Evolutionary conservation across 257 asterid genomes (phyloP).

Genomic region (Lantana camara): DNA sequence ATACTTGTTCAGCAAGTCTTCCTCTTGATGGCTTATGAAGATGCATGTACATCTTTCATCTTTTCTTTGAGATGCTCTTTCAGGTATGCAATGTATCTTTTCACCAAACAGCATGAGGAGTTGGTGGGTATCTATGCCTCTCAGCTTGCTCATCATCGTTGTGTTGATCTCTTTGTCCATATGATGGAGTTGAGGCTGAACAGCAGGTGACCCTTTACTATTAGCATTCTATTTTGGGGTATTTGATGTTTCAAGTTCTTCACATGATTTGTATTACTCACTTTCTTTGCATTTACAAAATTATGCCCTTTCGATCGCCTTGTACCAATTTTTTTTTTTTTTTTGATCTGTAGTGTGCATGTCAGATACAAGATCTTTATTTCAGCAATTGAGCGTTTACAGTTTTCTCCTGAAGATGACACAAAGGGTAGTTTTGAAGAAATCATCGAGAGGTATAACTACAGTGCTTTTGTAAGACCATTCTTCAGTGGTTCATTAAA

Average conservation of each 20-base stretch:
- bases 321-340: neutral
- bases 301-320: neutral
- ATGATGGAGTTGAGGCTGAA: slow-evolving; percentile 98
- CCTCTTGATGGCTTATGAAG: slow-evolving; percentile 17
- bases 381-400: slow-evolving; percentile 87
- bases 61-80: slow-evolving; percentile 31
- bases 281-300: neutral
- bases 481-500: slow-evolving; percentile 1
- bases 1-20: slow-evolving; percentile 18
- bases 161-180: slow-evolving; percentile 93
- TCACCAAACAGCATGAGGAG: slow-evolving; percentile 89
- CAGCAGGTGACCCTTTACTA: slow-evolving; percentile 67
- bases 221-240: slow-evolving; percentile 19
- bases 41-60: slow-evolving; percentile 18
- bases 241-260: slow-evolving; percentile 4
- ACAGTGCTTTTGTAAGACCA: slow-evolving; percentile 28
- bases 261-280: neutral
- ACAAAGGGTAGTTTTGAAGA: slow-evolving; percentile 91
- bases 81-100: slow-evolving; percentile 96
- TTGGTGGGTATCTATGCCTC: slow-evolving; percentile 97
- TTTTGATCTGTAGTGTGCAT: slow-evolving; percentile 58
- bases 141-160: slow-evolving; percentile 92
- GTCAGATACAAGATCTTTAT: slow-evolving; percentile 87
- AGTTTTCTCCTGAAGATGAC: slow-evolving; percentile 71
- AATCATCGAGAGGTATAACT: slow-evolving; percentile 78